Conservation (phyloP, 2,329 filamentous ascomycete species). For the Tolypocladium ovalisporum region DNA sequence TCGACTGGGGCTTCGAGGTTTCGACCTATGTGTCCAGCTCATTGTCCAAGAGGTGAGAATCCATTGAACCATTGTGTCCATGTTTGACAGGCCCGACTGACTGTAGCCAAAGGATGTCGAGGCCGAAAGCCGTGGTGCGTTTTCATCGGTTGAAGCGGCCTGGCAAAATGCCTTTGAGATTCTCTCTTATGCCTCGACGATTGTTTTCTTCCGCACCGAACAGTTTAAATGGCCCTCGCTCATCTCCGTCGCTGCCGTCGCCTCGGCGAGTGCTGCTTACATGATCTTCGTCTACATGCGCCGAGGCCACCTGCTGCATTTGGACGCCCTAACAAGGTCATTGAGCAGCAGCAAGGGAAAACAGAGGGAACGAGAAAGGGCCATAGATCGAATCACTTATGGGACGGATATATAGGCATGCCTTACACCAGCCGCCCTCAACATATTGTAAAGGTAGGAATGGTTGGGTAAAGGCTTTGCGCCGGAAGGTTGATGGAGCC, state of each 20-base stretch:
- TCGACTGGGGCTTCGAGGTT: background rate
- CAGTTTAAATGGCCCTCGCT: background rate
- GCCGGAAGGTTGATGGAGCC: no score
- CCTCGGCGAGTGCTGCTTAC: background rate
- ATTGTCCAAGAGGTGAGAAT: background rate
- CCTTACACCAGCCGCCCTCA: no score
- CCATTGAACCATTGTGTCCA: no score
- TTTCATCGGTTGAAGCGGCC: background rate
- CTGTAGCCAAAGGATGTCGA: background rate
- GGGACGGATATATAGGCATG: background rate
- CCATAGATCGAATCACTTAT: background rate
- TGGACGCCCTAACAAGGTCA: background rate
- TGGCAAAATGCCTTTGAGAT: background rate
- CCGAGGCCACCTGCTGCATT: background rate
- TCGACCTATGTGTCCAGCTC: background rate
- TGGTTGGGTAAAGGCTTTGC: no score
- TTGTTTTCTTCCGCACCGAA: background rate
- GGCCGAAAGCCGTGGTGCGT: background rate
- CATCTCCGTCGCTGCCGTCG: background rate
- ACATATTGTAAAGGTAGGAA: no score
- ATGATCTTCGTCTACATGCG: background rate
- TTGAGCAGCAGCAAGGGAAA: background rate
- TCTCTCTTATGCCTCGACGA: background rate
- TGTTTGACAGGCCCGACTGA: no score
- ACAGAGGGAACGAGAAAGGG: background rate